Evolutionary conservation across 1,284 basidiomycete genomes (phyloP), one percentile per base, ranked within the genome.

Genomic region (Meira nashicola): DNA sequence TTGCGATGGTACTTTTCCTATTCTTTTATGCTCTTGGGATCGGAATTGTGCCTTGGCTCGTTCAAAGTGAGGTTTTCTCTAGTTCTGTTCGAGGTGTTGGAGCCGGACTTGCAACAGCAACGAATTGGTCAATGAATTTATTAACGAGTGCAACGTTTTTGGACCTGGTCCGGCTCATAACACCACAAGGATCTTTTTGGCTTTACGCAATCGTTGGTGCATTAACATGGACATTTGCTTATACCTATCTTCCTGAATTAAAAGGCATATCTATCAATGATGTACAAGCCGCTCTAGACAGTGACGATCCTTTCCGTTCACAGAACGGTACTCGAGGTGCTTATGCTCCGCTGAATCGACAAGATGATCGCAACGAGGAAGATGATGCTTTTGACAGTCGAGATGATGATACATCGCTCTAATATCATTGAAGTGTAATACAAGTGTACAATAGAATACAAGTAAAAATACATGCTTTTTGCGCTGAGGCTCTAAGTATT

Each of bases 31-130:
- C 73, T 1, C 63, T 74, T 11, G 72, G 72, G 1, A 47, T 71
- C 3, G 72, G 72, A 3, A 70, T 72, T 25, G 55, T 74, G 0
- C 72, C 72, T 0, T 74, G 72, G 72, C 59, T 74, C 8, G 58
- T 74, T 14, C 67, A 70, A 54, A 62, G 68, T 7, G 72, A 74
- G 38, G 63, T 69, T 44, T 70, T 74, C 15, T 59, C 66, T 6
- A 64, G 62, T 23, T 61, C 62, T 14, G 57, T 66, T 1, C 54
- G 68, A 12, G 62, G 67, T 1, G 40, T 56, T 0, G 71, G 71
- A 1, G 65, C 61, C 2, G 69, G 64, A 0, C 41, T 71, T 25
- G 65, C 71, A 2, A 70, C 66, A 2, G 69, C 70, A 12, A 66
- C 62, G 11, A 71, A 62, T 54, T 62, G 60, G 60, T 37, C 28